A percentile compares a stretch with the other conserved stretches of the same genome.
Evolutionary conservation across 805 yeast genomes (phyloP).

Genomic region (Saturnispora quitensis): DNA sequence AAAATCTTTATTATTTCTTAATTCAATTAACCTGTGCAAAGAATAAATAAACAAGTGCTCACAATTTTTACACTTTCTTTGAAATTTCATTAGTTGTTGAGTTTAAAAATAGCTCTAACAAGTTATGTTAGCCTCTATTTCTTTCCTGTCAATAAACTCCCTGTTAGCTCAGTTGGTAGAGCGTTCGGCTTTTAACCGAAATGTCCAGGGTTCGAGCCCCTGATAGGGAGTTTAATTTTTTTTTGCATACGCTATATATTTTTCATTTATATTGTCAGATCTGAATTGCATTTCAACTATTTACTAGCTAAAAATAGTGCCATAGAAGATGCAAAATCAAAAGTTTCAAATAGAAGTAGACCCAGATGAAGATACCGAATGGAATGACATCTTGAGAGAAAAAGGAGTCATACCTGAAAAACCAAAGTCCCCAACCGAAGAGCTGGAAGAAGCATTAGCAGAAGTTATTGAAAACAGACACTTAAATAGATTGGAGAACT

Average conservation of each 20-base stretch:
- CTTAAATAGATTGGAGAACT: slow-evolving; percentile 71
- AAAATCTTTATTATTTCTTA: no score
- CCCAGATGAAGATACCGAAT: slow-evolving; percentile 94
- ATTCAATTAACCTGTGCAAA: no score
- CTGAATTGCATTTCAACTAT: neutral
- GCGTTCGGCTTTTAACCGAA: slow-evolving; percentile 61
- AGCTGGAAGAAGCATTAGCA: slow-evolving; percentile 78
- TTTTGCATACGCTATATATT: neutral
- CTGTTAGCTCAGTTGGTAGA: slow-evolving; percentile 58
- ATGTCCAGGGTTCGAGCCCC: slow-evolving; percentile 59
- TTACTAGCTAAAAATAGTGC: neutral
- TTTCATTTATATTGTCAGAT: neutral
- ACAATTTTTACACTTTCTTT: no score
- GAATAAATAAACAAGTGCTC: no score
- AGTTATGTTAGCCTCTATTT: no score
- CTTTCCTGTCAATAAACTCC: slow-evolving; percentile 18
- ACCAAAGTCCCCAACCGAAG: slow-evolving; percentile 80
- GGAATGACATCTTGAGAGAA: slow-evolving; percentile 90
- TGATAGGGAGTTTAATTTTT: slow-evolving; percentile 34
- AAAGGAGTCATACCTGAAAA: slow-evolving; percentile 91
- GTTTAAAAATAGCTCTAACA: no score
- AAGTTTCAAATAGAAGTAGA: slow-evolving; percentile 80
- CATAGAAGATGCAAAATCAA: slow-evolving; percentile 32
- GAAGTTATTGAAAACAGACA: slow-evolving; percentile 75
- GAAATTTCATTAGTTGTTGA: no score